A percentile compares a stretch with the other conserved stretches of the same genome.
These are phyloP conservation scores for Tricholomella constricta DNA, from an alignment of 768 basidiomycete species.

Conservation along the genomic window DNA sequence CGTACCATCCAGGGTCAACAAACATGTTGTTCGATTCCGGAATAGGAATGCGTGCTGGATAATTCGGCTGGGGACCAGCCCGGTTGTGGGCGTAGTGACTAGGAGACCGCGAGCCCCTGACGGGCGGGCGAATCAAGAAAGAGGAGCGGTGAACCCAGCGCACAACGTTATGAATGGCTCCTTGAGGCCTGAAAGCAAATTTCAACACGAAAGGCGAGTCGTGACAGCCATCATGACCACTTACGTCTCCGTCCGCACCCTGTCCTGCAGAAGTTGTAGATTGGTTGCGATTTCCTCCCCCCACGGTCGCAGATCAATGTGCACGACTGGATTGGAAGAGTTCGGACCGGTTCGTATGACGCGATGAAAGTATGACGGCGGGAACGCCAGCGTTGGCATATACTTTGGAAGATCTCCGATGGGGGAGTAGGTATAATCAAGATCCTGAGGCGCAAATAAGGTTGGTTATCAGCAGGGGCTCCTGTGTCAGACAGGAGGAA, in stretches of 20 bases:
- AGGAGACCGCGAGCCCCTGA: constrained; percentile 32
- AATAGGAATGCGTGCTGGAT: constrained; percentile 45
- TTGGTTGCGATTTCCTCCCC: constrained; percentile 74
- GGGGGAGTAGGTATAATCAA: constrained; percentile 80
- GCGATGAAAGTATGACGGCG: constrained; percentile 89
- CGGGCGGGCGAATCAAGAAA: constrained; percentile 62
- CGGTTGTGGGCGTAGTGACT: constrained; percentile 29
- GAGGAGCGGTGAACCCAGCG: constrained; percentile 85
- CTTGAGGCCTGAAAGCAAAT: constrained; percentile 65
- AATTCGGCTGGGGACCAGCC: constrained; percentile 17
- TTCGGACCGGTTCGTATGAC: constrained; percentile 67
- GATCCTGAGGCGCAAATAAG: constrained; percentile 52
- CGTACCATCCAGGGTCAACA: constrained; percentile 83
- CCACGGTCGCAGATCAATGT: constrained; percentile 79
- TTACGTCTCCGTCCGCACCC: constrained; percentile 79
- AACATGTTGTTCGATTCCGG: constrained; percentile 57
- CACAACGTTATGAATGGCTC: constrained; percentile 76
- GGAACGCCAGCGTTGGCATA: constrained; percentile 76
- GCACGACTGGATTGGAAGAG: constrained; percentile 61
- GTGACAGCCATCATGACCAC: constrained; percentile 26
- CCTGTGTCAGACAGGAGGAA: constrained; percentile 16
- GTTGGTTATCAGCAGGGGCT: constrained; percentile 3
- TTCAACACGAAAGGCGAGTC: not conserved
- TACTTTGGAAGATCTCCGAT: constrained; percentile 81
- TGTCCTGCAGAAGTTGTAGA: constrained; percentile 75